Evolutionary conservation across 768 basidiomycete species (phyloP), one percentile per base, ranked within the genome.

Genomic region (Tylopilus felleus): DNA sequence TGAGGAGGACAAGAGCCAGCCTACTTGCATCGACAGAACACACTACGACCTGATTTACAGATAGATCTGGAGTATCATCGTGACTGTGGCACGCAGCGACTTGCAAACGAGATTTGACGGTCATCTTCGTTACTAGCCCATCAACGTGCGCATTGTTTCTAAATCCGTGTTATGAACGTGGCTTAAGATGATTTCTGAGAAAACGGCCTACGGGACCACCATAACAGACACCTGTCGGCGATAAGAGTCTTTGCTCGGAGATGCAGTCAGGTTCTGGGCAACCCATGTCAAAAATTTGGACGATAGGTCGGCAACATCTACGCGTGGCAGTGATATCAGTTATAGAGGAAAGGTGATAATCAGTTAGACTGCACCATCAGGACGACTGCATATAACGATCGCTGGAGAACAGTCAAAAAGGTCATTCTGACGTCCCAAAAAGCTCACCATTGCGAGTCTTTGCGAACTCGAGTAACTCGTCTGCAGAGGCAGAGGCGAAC

Each of bases 21-120:
- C 42, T 58, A 58, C 75, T 67, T 55, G 76, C 80, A 45, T 73
- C 68, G 5, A 73, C 65, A 22, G 75, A 65, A n/a, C 71, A 70
- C 36, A 82, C 64, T 40, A 79, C 60, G 19, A 79, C 67, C 52
- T 76, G 73, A 36, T 65, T 54, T 13, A 53, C 27, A 61, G 50
- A 55, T 29, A 58, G 49, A 47, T 65, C 63, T n/a, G 52, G 56
- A 25, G 45, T 52, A 22, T 68, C 55, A 39, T 22, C 43, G 21
- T 40, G 45, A 35, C 42, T 28, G 29, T 56, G 42, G 28, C 61
- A 68, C 41, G 55, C 51, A 39, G 45, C 47, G 17, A 60, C 52
- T 28, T 31, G 65, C 55, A 66, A 54, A 41, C 25, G 39, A 55
- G 64, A 65, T 36, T 49, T 33, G 39, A 35, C 16, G 35, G 57